Evolutionary conservation across 345 rosid genomes (phyloP).

Genomic region (Populus deltoides): DNA sequence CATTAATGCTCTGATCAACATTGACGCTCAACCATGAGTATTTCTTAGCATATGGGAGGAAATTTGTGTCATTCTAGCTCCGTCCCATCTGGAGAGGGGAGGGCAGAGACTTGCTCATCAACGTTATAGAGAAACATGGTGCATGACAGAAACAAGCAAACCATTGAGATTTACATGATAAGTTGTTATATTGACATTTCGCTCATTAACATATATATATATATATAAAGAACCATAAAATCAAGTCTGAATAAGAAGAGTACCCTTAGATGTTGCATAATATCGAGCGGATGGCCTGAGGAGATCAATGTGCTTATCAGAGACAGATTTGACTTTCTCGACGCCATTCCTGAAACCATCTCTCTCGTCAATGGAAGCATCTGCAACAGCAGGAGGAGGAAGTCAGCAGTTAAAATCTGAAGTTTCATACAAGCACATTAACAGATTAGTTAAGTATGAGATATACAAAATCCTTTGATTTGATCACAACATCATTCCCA

Average conservation of each 20-base stretch:
- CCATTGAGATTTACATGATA: background rate
- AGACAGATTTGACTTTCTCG: constrained; percentile 51
- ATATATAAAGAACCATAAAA: background rate
- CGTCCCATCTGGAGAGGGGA: background rate
- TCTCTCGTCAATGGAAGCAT: constrained; percentile 30
- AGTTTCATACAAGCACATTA: too few relatives aligned
- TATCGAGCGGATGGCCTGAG: constrained; percentile 67
- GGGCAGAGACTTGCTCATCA: background rate
- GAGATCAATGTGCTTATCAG: constrained; percentile 68
- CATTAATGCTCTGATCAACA: background rate
- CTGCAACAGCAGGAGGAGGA: constrained; percentile 23
- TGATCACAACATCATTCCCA: too few relatives aligned
- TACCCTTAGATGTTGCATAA: constrained; percentile 56
- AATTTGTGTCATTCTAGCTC: background rate
- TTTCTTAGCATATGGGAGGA: background rate
- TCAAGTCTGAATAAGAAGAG: background rate
- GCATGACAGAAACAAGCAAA: constrained; percentile 1
- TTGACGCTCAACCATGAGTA: background rate
- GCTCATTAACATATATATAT: background rate
- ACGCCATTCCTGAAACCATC: constrained; percentile 39
- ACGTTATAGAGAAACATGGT: background rate
- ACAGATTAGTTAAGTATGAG: too few relatives aligned
- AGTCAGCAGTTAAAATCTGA: too few relatives aligned
- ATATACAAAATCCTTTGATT: background rate
- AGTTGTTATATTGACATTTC: background rate